A percentile compares a stretch with the other conserved stretches of the same genome.
Conservation (phyloP, 2,329 filamentous ascomycete species). For the Fusarium coffeatum region DNA sequence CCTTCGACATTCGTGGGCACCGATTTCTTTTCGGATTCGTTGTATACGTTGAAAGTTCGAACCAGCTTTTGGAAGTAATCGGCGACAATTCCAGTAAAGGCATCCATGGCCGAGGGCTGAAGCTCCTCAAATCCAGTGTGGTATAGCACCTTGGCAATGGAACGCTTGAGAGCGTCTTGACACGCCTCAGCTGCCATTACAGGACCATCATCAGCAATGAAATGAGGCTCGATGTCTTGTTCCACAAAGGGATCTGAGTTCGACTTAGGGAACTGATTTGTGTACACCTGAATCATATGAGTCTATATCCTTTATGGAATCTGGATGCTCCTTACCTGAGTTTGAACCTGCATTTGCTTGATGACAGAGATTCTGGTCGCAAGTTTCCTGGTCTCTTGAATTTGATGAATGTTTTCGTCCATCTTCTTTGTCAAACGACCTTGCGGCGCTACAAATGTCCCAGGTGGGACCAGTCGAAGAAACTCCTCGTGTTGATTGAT, state of each 20-base stretch:
- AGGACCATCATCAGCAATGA: slow-evolving; percentile 87
- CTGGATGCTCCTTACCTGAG: slow-evolving; percentile 72
- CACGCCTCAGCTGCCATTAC: slow-evolving; percentile 87
- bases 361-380: slow-evolving; percentile 97
- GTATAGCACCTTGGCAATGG: slow-evolving; percentile 94
- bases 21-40: slow-evolving; percentile 82
- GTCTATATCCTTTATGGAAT: neutral
- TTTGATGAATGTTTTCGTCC: slow-evolving; percentile 90
- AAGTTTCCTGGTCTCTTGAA: slow-evolving; percentile 96
- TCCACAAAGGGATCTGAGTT: slow-evolving; percentile 90
- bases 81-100: slow-evolving; percentile 87
- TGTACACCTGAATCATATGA: slow-evolving; percentile 75
- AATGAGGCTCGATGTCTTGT: slow-evolving; percentile 86
- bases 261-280: slow-evolving; percentile 98
- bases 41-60: slow-evolving; percentile 82
- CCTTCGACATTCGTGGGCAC: slow-evolving; percentile 57
- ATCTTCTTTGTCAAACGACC: slow-evolving; percentile 82
- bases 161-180: slow-evolving; percentile 86
- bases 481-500: slow-evolving; percentile 90
- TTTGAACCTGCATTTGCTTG: slow-evolving; percentile 99
- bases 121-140: slow-evolving; percentile 97
- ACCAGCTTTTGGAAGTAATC: slow-evolving; percentile 91
- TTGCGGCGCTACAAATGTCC: slow-evolving; percentile 79
- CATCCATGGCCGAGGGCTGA: slow-evolving; percentile 92
- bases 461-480: slow-evolving; percentile 78